Evolutionary conservation across 2,329 filamentous ascomycete species (phyloP).

Genomic region (Xylogone sp.): DNA sequence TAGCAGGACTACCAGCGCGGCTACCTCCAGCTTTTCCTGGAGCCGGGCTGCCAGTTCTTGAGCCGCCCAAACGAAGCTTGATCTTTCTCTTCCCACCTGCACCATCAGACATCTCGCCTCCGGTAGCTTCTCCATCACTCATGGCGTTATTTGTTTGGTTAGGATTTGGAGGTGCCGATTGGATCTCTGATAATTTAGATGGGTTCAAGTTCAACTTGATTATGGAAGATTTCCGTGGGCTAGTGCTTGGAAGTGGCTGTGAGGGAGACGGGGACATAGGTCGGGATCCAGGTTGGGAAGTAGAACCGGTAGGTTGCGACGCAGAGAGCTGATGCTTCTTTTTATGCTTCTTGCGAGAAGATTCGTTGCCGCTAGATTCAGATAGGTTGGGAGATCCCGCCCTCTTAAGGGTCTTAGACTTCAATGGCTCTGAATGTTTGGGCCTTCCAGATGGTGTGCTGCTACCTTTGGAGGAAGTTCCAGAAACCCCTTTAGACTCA

Average conservation of each 20-base stretch:
- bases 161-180: conserved; percentile 21
- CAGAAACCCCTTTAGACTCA: conserved; percentile 38
- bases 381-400: conserved; percentile 79
- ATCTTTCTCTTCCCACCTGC: conserved; percentile 53
- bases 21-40: conserved; percentile 20
- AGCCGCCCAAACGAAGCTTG: conserved; percentile 50
- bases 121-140: conserved; percentile 71
- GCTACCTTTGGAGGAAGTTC: conserved; percentile 64
- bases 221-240: conserved; percentile 24
- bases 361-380: conserved; percentile 80
- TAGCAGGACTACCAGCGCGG: conserved; percentile 26
- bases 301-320: conserved; percentile 49
- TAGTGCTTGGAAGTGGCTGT: conserved; percentile 14
- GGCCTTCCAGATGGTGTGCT: conserved; percentile 60
- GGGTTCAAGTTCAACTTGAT: conserved; percentile 23
- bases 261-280: conserved; percentile 22
- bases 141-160: conserved; percentile 45
- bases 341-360: conserved; percentile 73
- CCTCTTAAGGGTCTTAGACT: conserved; percentile 68
- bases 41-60: conserved; percentile 58
- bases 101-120: conserved; percentile 62
- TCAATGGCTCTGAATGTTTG: conserved; percentile 47
- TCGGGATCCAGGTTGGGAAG: conserved; percentile 44
- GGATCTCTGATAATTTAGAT: conserved; percentile 25
- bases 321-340: conserved; percentile 56